Evolutionary conservation across 2,329 filamentous ascomycete species (phyloP), one percentile per base, ranked within the genome.

Genomic region (Balansia obtecta): DNA sequence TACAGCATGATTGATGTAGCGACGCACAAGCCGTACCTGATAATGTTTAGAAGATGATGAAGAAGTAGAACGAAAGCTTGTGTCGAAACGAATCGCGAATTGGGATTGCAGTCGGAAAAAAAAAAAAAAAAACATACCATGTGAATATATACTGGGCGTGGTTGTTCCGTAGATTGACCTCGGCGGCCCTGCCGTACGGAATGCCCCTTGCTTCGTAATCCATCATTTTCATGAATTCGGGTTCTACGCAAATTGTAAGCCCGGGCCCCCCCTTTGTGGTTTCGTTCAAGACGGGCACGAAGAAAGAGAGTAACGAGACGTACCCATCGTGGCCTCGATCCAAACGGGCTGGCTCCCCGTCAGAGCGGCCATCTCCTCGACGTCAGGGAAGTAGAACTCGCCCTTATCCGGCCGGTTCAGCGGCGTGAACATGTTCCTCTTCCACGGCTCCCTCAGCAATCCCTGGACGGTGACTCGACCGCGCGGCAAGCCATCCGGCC

Each of bases 111-210:
- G 16, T 1, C 16, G n/a, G n/a, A 10, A n/a, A 16, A 9, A 8
- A 15, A n/a, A 18, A 15, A 33, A 16, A n/a, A 18, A 1, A 32
- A 30, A 43, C 82, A 63, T 80, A 97, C 93, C 93, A 98, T 57
- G 93, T 98, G 67, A 96, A 93, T 58, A 98, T 98, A 68, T 98
- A 98, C 73, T 97, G 93, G 56, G 88, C 83, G 68, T 98, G 93
- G 69, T 95, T 97, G 65, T 98, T 98, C 65, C 88, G 80, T 63
- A 98, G 72, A 65, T 94, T 95, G 53, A 98, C 90, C 69, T 95
- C 88, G 4, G 93, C 79, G 7, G 88, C 72, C 63, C 91, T 79
- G 13, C 90, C 93, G 63, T 96, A 91, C 1, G 93, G 93, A 53
- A 96, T 83, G 30, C 93, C 93, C 60, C 85, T 86, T 13, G 77